Percentiles rank a stretch among this genome's conserved stretches.
These are phyloP conservation scores for Jaapia argillacea DNA, from an alignment of 768 basidiomycete species.

Conservation along the genomic window DNA sequence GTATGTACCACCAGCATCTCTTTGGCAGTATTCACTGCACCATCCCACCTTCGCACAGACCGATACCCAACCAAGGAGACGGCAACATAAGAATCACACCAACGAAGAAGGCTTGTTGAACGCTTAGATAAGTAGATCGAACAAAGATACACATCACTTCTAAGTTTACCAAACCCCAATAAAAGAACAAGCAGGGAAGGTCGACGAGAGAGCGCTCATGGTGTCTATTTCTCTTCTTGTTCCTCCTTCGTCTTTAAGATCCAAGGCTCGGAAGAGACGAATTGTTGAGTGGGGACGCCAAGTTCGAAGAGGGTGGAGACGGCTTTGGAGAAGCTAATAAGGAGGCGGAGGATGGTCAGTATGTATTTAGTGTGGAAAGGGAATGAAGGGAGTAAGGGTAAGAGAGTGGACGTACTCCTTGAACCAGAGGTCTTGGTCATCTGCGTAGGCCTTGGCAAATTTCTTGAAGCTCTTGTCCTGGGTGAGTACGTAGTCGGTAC, in stretches of 20 bases:
- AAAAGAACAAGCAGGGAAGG: too few relatives aligned
- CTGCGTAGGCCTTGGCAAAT: conserved; percentile 78
- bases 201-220: too few relatives aligned
- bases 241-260: conserved; percentile 43
- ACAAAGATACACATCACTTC: too few relatives aligned
- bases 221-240: conserved; percentile 12
- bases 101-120: too few relatives aligned
- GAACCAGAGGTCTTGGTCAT: conserved; percentile 82
- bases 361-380: not conserved
- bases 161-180: too few relatives aligned
- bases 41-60: too few relatives aligned
- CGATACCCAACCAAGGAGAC: too few relatives aligned
- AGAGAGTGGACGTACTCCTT: conserved; percentile 57
- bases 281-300: conserved; percentile 81
- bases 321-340: conserved; percentile 67
- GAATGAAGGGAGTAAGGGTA: not conserved
- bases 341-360: conserved; percentile 5
- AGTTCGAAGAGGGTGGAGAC: conserved; percentile 83
- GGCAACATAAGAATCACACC: too few relatives aligned
- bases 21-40: too few relatives aligned
- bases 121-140: too few relatives aligned
- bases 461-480: conserved; percentile 93
- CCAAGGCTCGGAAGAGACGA: conserved; percentile 67
- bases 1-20: too few relatives aligned
- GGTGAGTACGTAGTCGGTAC: conserved; percentile 80